Evolutionary conservation across 2,329 filamentous ascomycete genomes (phyloP).

Genomic region (Sporothrix brasiliensis): DNA sequence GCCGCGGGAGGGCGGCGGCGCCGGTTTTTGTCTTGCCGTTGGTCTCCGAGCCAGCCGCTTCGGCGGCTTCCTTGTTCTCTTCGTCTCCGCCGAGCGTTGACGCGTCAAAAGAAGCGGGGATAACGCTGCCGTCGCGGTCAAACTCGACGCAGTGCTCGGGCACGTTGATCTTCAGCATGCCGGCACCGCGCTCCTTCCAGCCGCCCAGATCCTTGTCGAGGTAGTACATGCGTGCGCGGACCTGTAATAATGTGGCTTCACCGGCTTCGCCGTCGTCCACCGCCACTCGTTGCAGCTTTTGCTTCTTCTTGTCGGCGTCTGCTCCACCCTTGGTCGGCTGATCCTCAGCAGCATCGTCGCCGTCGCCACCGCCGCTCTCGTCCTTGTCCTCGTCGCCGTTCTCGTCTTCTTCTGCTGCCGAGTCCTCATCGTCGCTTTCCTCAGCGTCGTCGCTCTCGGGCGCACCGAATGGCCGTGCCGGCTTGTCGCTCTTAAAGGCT

Average conservation of each 20-base stretch:
- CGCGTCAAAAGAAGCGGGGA: constrained; percentile 37
- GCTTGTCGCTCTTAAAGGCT: constrained; percentile 60
- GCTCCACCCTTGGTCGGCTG: constrained; percentile 43
- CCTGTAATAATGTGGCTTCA: constrained; percentile 62
- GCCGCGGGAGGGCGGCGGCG: constrained; percentile 35
- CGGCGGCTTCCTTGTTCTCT: constrained; percentile 40
- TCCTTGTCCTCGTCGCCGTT: constrained; percentile 48
- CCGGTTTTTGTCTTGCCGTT: constrained; percentile 33
- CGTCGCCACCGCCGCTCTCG: constrained; percentile 55
- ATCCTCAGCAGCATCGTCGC: constrained; percentile 37
- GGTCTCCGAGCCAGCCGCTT: constrained; percentile 39
- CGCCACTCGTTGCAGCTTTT: constrained; percentile 66
- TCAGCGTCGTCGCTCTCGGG: constrained; percentile 66
- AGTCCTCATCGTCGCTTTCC: constrained; percentile 48
- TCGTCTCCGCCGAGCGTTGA: constrained; percentile 35
- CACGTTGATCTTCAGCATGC: constrained; percentile 82
- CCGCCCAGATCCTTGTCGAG: constrained; percentile 68
- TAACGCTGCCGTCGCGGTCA: constrained; percentile 46
- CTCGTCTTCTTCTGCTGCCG: constrained; percentile 46
- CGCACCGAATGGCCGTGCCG: constrained; percentile 75
- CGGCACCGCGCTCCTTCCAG: constrained; percentile 89
- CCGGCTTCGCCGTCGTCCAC: constrained; percentile 86
- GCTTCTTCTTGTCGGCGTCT: constrained; percentile 65
- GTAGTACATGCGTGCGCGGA: constrained; percentile 83
- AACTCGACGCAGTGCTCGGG: constrained; percentile 60